phyloP scores from a whole-genome alignment of 75 land plant genomes.

The Cupressus sempervirens region DNA sequence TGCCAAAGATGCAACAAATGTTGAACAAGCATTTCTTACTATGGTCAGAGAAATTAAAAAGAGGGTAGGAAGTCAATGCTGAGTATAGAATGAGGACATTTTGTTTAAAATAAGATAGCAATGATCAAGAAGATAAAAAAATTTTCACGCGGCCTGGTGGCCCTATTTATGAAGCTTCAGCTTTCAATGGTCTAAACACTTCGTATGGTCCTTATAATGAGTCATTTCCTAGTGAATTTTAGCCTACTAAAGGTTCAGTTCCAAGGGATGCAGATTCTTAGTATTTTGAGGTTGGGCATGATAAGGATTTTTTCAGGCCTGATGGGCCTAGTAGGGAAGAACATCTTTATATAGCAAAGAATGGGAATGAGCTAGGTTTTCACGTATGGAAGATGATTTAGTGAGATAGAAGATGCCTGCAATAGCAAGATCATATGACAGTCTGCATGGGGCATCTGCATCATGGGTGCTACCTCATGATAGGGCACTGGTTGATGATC shows the following conservation, averaged over 20 bases:
- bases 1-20: constrained; percentile 88
- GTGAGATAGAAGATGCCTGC: not conserved
- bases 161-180: not conserved
- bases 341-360: not conserved
- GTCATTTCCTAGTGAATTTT: not conserved
- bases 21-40: constrained; percentile 86
- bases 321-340: not conserved
- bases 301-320: not conserved
- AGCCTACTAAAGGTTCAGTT: not conserved
- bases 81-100: too few species aligned
- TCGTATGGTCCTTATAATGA: not conserved
- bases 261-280: not conserved
- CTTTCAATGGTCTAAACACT: not conserved
- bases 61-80: too few species aligned
- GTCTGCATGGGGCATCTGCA: not conserved
- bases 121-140: too few species aligned
- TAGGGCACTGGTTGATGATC: not conserved
- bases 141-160: not conserved
- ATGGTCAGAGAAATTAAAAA: constrained; percentile 94
- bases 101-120: too few species aligned
- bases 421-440: constrained; percentile 2
- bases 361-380: not conserved
- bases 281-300: not conserved
- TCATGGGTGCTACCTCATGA: not conserved
- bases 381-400: not conserved